Conservation (phyloP, 148 eudicot genomes). For the Spergularia marina region DNA sequence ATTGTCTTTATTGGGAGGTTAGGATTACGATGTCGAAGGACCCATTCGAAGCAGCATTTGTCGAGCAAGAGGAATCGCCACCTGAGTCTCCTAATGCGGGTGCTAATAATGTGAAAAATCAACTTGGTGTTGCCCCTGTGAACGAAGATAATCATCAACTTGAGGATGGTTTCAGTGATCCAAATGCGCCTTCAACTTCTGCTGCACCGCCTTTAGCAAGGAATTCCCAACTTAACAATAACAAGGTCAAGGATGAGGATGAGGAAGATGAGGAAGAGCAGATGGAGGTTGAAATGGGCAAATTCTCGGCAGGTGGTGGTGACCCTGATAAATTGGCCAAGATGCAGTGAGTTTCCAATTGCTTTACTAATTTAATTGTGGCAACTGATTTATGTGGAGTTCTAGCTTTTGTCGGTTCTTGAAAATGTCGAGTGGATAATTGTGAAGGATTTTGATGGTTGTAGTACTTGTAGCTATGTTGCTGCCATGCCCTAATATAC, state of each 20-base stretch:
- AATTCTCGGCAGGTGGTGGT: slow-evolving; percentile 40
- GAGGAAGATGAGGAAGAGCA: slow-evolving; percentile 86
- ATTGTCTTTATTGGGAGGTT: not conserved
- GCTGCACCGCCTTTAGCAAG: slow-evolving; percentile 31
- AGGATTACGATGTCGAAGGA: slow-evolving; percentile 71
- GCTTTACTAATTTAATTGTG: not conserved
- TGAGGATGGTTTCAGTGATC: slow-evolving; percentile 27
- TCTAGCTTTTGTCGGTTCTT: not conserved
- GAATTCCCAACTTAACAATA: slow-evolving; percentile 19
- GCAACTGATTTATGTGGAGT: not conserved
- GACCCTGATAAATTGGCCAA: slow-evolving; percentile 87
- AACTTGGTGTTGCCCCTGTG: slow-evolving; percentile 31
- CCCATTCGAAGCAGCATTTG: slow-evolving; percentile 86
- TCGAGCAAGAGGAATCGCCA: slow-evolving; percentile 75
- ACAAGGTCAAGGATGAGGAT: slow-evolving; percentile 69
- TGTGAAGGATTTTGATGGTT: not conserved
- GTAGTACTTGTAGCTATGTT: not conserved
- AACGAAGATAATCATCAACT: slow-evolving; percentile 31
- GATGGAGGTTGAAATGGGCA: slow-evolving; percentile 80
- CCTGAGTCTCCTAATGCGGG: slow-evolving; percentile 62
- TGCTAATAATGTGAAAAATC: slow-evolving; percentile 46
- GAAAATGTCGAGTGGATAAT: not conserved
- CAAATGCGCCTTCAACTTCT: slow-evolving; percentile 36
- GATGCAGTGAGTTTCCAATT: slow-evolving; percentile 69
- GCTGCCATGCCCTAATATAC: not conserved